These are phyloP conservation scores for Sparassis latifolia DNA, from an alignment of 1,284 basidiomycete species.

Conservation along the genomic window DNA sequence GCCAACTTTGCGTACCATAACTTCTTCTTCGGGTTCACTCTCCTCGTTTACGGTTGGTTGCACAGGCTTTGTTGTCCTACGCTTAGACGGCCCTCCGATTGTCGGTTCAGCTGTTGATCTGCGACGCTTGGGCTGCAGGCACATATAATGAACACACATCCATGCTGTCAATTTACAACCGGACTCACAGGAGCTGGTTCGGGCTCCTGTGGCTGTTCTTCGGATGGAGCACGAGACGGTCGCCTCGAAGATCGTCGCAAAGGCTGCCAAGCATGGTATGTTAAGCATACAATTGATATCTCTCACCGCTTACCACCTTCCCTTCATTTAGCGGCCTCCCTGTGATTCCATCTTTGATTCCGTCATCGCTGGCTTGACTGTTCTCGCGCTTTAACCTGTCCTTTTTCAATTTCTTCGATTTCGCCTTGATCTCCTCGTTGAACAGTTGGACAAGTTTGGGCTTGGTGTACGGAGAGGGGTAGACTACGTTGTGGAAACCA, in stretches of 20 bases:
- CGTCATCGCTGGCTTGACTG: slow-evolving; percentile 70
- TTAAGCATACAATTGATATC: not conserved
- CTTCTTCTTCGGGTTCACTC: slow-evolving; percentile 70
- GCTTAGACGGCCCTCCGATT: slow-evolving; percentile 45
- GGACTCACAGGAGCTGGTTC: slow-evolving; percentile 34
- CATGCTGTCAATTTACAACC: slow-evolving; percentile 26
- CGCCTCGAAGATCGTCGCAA: slow-evolving; percentile 34
- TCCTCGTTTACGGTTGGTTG: slow-evolving; percentile 57
- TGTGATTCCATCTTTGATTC: slow-evolving; percentile 73
- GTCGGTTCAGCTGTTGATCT: slow-evolving; percentile 66
- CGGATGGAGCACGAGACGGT: slow-evolving; percentile 24
- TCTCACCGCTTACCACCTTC: slow-evolving; percentile 33
- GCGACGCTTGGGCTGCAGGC: slow-evolving; percentile 46
- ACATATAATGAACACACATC: not conserved
- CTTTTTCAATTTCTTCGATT: slow-evolving; percentile 54
- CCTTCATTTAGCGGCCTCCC: slow-evolving; percentile 50
- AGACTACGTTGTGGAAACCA: slow-evolving; percentile 75
- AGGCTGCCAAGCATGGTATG: slow-evolving; percentile 6
- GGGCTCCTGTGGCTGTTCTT: slow-evolving; percentile 11
- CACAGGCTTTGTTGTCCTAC: slow-evolving; percentile 25
- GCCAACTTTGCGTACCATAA: slow-evolving; percentile 53
- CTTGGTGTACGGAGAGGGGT: slow-evolving; percentile 80
- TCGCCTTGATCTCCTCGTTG: slow-evolving; percentile 67
- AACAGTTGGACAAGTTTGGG: slow-evolving; percentile 79
- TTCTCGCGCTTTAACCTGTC: slow-evolving; percentile 61